A percentile compares a stretch with the other conserved stretches of the same genome.
Conservation (phyloP, 2,329 filamentous ascomycete species). For the Talaromyces sp. region DNA sequence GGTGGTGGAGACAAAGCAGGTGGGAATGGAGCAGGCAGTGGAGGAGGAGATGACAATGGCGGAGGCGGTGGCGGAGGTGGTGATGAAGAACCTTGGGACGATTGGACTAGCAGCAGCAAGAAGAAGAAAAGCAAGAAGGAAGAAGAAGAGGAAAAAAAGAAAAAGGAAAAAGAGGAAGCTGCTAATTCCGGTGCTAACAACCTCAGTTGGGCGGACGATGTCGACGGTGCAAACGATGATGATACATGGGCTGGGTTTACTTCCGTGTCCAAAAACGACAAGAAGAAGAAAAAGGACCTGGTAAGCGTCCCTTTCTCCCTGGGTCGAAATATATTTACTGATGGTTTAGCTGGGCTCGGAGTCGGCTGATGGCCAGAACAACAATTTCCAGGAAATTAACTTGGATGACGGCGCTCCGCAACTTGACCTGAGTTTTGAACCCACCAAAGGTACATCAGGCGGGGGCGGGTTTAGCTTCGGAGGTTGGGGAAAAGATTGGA, state of each 20-base stretch:
- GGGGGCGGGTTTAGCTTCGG: constrained; percentile 44
- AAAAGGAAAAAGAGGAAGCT: constrained; percentile 23
- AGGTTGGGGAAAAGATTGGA: constrained; percentile 58
- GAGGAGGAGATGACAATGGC: constrained; percentile 23
- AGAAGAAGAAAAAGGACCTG: constrained; percentile 55
- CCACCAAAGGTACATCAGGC: constrained; percentile 36
- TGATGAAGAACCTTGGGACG: constrained; percentile 37
- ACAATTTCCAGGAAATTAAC: constrained; percentile 65
- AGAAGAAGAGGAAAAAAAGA: constrained; percentile 22
- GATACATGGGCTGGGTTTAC: constrained; percentile 50
- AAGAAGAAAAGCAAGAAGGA: constrained; percentile 27
- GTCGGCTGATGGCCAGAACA: constrained; percentile 23
- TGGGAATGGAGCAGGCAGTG: constrained; percentile 24
- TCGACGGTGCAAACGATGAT: constrained; percentile 36
- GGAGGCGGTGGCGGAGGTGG: constrained; percentile 24
- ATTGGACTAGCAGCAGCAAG: constrained; percentile 27
- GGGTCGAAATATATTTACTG: not conserved
- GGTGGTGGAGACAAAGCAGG: constrained; percentile 25
- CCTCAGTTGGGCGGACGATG: constrained; percentile 43
- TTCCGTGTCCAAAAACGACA: constrained; percentile 49
- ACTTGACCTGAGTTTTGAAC: constrained; percentile 52
- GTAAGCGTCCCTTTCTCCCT: constrained; percentile 29
- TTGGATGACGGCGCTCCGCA: constrained; percentile 57
- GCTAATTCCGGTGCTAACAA: constrained; percentile 23
- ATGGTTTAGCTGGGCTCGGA: constrained; percentile 23